A percentile compares a stretch with the other conserved stretches of the same genome.
Conservation (phyloP, 352 stramenopile species). For the Blastocystis sp. region DNA sequence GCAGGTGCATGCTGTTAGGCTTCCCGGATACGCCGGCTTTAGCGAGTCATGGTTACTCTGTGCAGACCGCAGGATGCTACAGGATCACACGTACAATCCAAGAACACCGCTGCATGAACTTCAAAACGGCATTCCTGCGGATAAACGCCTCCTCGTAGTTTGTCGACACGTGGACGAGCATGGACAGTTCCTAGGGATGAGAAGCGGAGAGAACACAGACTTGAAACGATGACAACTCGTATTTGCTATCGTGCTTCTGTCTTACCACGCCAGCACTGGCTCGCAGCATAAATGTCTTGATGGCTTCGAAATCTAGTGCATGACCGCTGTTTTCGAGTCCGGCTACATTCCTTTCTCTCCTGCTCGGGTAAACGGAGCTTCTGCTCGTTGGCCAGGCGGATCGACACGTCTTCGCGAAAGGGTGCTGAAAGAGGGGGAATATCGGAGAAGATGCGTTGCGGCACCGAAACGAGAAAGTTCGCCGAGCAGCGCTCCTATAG, state of each 20-base stretch:
- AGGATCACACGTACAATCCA: neutral
- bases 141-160: conserved; percentile 67
- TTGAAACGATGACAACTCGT: conserved; percentile 64
- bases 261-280: conserved; percentile 36
- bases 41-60: conserved; percentile 49
- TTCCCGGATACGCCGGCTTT: conserved; percentile 47
- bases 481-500: conserved; percentile 66
- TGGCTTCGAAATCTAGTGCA: conserved; percentile 48
- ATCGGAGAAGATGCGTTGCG: conserved; percentile 45
- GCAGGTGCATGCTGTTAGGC: conserved; percentile 59
- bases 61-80: conserved; percentile 61
- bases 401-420: conserved; percentile 37
- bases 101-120: conserved; percentile 54
- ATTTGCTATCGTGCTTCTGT: conserved; percentile 55
- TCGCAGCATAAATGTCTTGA: conserved; percentile 46
- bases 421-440: conserved; percentile 18
- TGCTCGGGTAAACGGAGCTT: conserved; percentile 61
- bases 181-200: conserved; percentile 46
- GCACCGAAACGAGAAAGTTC: conserved; percentile 62
- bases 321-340: neutral
- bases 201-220: neutral
- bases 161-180: conserved; percentile 55
- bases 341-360: conserved; percentile 60
- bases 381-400: conserved; percentile 49
- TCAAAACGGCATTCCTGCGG: conserved; percentile 53